phyloP scores from a whole-genome alignment of 164 flowering plant species.

The Magnolia sinica region DNA sequence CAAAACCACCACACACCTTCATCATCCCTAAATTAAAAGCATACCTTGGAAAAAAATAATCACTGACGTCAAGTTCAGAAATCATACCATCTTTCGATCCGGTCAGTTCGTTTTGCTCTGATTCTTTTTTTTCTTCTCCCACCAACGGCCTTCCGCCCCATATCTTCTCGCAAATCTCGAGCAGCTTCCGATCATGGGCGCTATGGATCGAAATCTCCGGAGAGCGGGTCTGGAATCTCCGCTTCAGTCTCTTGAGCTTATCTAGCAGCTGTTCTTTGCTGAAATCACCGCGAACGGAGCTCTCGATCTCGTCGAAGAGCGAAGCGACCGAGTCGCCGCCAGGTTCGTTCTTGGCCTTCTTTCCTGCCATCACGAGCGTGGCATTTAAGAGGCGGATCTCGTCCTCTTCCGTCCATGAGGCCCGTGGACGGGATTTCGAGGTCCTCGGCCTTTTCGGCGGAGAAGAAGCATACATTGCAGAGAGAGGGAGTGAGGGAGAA shows the following conservation, averaged over 20 bases:
- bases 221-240: not conserved
- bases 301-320: not conserved
- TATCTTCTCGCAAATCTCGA: slow-evolving; percentile 7
- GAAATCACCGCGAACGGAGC: not conserved
- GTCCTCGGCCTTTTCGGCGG: not conserved
- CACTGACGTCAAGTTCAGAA: not conserved
- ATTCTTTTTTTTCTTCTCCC: not conserved
- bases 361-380: not conserved
- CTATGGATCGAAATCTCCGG: not conserved
- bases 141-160: not conserved
- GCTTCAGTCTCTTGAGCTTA: slow-evolving; percentile 1
- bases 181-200: not conserved
- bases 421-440: not conserved
- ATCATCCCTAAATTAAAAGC: not conserved
- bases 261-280: not conserved
- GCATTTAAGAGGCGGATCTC: slow-evolving; percentile 5
- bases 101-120: not conserved
- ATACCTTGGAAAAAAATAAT: not conserved
- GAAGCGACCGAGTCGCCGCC: not conserved
- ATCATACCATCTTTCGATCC: no score
- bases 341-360: no score
- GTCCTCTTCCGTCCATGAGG: slow-evolving; percentile 4
- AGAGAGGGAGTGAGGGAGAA: not conserved
- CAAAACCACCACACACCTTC: not conserved
- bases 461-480: not conserved